phyloP scores from a whole-genome alignment of 2,329 filamentous ascomycete species.

The Ceratocystis lukuohia region DNA sequence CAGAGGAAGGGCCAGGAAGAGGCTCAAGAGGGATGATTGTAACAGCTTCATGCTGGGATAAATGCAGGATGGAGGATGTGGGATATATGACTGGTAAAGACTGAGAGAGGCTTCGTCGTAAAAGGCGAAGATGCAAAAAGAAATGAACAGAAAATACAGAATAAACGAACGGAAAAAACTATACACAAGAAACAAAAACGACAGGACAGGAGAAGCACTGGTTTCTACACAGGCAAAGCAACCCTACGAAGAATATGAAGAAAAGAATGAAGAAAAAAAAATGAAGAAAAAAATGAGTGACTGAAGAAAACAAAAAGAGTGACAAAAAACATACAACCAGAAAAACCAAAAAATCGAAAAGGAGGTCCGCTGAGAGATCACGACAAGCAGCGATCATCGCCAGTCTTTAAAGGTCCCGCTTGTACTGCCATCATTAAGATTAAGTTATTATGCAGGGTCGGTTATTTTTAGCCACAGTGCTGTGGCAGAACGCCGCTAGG shows the following conservation, averaged over 20 bases:
- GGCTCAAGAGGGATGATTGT: background rate
- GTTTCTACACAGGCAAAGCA: background rate
- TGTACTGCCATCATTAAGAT: slow-evolving; percentile 6
- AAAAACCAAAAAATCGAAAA: background rate
- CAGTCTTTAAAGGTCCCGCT: background rate
- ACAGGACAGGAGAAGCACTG: slow-evolving; percentile 1
- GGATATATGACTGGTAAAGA: background rate
- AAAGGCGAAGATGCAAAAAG: background rate
- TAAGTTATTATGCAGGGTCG: slow-evolving; percentile 1
- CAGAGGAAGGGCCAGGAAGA: background rate
- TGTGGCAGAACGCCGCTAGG: background rate
- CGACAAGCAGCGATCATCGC: background rate
- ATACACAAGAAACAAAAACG: slow-evolving; percentile 8
- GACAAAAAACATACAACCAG: background rate
- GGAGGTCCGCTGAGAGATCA: background rate
- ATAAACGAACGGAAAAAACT: slow-evolving; percentile 3
- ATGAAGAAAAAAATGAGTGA: background rate
- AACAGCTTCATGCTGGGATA: background rate
- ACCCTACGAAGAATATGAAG: background rate
- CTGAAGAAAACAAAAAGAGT: background rate
- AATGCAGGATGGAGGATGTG: background rate
- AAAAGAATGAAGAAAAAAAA: background rate
- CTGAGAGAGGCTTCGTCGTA: background rate
- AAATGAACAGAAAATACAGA: slow-evolving; percentile 7
- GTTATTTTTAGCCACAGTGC: background rate